A percentile compares a stretch with the other conserved stretches of the same genome.
Evolutionary conservation across 192 early-diverging fungal genomes (phyloP).

Genomic region (Dissophora globulifera): DNA sequence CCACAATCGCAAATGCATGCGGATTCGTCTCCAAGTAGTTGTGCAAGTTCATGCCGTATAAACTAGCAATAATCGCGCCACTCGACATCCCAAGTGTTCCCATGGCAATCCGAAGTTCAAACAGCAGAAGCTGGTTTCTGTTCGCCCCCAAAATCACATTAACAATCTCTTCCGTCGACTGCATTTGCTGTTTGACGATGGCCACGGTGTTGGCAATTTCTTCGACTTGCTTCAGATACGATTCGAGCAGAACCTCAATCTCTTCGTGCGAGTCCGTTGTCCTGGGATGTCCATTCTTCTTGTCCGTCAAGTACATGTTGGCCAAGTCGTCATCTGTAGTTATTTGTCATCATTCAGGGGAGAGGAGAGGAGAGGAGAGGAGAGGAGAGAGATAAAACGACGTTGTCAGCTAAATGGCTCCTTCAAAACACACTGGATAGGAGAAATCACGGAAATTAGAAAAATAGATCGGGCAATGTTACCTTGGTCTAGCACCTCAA

Average conservation of each 20-base stretch:
- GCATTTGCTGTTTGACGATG: constrained; percentile 73
- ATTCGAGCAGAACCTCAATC: constrained; percentile 90
- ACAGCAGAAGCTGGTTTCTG: constrained; percentile 86
- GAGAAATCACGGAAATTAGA: too few relatives aligned
- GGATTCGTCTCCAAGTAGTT: constrained; percentile 78
- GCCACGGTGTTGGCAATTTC: constrained; percentile 82
- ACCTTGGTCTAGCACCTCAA: constrained; percentile 82
- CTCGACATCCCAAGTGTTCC: constrained; percentile 79
- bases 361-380: too few relatives aligned
- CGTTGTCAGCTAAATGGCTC: too few relatives aligned
- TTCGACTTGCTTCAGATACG: constrained; percentile 88
- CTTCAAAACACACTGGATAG: too few relatives aligned
- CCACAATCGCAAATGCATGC: constrained; percentile 73
- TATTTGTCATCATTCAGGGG: too few relatives aligned
- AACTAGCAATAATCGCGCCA: constrained; percentile 76
- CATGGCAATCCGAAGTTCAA: constrained; percentile 86
- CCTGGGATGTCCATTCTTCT: constrained; percentile 67
- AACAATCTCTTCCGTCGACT: constrained; percentile 85
- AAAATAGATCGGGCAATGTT: too few relatives aligned
- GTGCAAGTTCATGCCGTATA: constrained; percentile 93
- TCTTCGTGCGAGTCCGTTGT: constrained; percentile 82
- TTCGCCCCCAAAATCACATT: constrained; percentile 86
- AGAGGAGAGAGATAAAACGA: too few relatives aligned
- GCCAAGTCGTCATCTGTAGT: constrained; percentile 89
- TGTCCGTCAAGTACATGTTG: constrained; percentile 89